Evolutionary conservation across 2,329 filamentous ascomycete genomes (phyloP), one percentile per base, ranked within the genome.

Genomic region (Plectosphaerella sp.): DNA sequence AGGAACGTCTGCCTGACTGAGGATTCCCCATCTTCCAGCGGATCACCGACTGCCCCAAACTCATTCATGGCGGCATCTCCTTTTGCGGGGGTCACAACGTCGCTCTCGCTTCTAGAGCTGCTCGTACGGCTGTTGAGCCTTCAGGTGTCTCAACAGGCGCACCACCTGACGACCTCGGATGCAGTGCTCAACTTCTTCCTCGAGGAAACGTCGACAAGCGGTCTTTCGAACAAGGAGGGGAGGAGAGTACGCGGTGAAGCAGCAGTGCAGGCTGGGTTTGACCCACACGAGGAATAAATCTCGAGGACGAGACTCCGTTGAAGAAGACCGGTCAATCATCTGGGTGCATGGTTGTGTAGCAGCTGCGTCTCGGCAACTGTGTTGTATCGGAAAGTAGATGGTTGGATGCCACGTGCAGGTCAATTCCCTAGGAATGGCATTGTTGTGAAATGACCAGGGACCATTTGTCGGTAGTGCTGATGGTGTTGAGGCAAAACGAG

Each of bases 131-230:
- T 97, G 46, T 86, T 88, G 5, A 90, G 91, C 20, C 80, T 96
- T 14, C 92, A 96, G 65, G 91, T 96, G 72, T 96, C 94, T 67
- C 89, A 96, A 65, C 92, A 97, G 74, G 81, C 84, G 41, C 91
- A 89, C 0, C 91, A 96, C 62, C 79, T 96, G n/a, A 83, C 90
- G 7, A 94, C 96, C 55, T 89, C 89, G 1, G 92, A 97, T 64
- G 89, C 96, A 61, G 83, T 96, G 2, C 76, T 96, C 41, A 91
- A 87, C 49, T 95, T 96, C 72, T 97, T 96, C 71, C 76, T 97
- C 15, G 79, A 83, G 54, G 78, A 83, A 52, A 76, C 76, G 2
- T 82, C 79, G 7, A 78, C 76, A 3, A 79, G 77, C 5, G 76
- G 79, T 0, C 56, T 80, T 18, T 64, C 66, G 7, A 77, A 77